Percentiles rank a stretch among this genome's conserved stretches.
These are phyloP conservation scores for Circinella minor DNA, from an alignment of 371 early-diverging fungal species.

Conservation along the genomic window DNA sequence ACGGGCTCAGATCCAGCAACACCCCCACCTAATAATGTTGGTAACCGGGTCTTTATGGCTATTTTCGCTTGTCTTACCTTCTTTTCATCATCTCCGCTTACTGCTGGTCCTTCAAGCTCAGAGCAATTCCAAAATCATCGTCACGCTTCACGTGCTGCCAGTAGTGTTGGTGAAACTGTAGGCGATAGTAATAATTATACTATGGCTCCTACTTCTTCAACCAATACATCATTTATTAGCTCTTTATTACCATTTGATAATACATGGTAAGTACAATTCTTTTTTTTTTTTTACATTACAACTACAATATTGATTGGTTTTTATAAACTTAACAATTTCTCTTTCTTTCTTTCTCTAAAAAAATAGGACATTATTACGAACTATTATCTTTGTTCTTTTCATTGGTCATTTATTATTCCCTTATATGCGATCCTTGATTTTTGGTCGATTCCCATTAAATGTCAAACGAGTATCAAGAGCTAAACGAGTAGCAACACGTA, in stretches of 20 bases:
- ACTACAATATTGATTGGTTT: too few relatives aligned
- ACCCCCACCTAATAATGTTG: constrained; percentile 25
- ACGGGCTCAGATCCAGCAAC: constrained; percentile 32
- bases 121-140: constrained; percentile 45
- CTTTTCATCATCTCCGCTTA: constrained; percentile 53
- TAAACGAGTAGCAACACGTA: constrained; percentile 18
- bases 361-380: constrained; percentile 30
- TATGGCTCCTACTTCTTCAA: constrained; percentile 1
- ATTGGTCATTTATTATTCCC: constrained; percentile 38
- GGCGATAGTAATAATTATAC: constrained; percentile 1
- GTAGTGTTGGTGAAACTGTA: constrained; percentile 12
- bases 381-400: constrained; percentile 34
- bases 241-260: constrained; percentile 31
- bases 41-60: constrained; percentile 50
- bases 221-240: constrained; percentile 3
- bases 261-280: constrained; percentile 26
- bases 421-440: constrained; percentile 24
- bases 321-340: not conserved
- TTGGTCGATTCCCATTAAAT: constrained; percentile 26
- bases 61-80: constrained; percentile 46
- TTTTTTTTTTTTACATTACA: not conserved
- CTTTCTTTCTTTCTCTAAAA: not conserved
- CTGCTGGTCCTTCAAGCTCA: constrained; percentile 33
- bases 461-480: constrained; percentile 35
- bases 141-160: constrained; percentile 41